These are phyloP conservation scores for Chalaropsis thielavioides DNA, from an alignment of 2,329 filamentous ascomycete species.

Conservation along the genomic window DNA sequence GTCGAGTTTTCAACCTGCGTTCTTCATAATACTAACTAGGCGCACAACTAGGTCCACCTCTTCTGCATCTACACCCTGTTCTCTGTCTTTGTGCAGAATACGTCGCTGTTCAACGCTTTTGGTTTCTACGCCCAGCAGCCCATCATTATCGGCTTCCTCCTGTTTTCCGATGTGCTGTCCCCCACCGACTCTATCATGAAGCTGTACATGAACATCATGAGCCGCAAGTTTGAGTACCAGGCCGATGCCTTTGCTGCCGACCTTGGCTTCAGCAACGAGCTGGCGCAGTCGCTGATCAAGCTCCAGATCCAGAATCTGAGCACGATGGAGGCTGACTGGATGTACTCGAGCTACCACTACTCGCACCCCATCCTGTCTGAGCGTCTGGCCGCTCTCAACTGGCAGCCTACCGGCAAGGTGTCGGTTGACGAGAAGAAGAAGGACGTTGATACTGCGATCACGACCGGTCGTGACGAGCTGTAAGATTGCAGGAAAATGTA, in stretches of 20 bases:
- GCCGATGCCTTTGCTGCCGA: slow-evolving; percentile 79
- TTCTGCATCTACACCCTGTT: slow-evolving; percentile 96
- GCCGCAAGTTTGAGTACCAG: slow-evolving; percentile 89
- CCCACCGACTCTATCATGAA: slow-evolving; percentile 93
- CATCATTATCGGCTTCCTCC: slow-evolving; percentile 91
- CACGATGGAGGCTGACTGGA: slow-evolving; percentile 97
- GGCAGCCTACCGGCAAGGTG: slow-evolving; percentile 49
- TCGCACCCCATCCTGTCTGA: slow-evolving; percentile 94
- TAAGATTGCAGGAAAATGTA: slow-evolving; percentile 27
- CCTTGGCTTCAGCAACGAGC: slow-evolving; percentile 69
- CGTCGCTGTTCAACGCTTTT: slow-evolving; percentile 77
- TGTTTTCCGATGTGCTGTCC: slow-evolving; percentile 91
- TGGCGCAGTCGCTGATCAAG: slow-evolving; percentile 83
- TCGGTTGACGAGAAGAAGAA: slow-evolving; percentile 25
- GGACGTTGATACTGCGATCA: slow-evolving; percentile 40
- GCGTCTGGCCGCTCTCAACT: slow-evolving; percentile 77
- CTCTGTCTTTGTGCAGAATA: slow-evolving; percentile 94
- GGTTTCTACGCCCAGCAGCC: slow-evolving; percentile 73
- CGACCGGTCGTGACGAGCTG: slow-evolving; percentile 60
- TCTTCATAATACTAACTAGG: slow-evolving; percentile 21
- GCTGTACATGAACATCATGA: slow-evolving; percentile 89
- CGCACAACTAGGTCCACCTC: slow-evolving; percentile 55
- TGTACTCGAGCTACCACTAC: slow-evolving; percentile 98
- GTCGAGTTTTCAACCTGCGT: slow-evolving; percentile 46
- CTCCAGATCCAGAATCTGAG: slow-evolving; percentile 96